Evolutionary conservation across 345 rosid genomes (phyloP).

Genomic region (Fremontodendron californicum): DNA sequence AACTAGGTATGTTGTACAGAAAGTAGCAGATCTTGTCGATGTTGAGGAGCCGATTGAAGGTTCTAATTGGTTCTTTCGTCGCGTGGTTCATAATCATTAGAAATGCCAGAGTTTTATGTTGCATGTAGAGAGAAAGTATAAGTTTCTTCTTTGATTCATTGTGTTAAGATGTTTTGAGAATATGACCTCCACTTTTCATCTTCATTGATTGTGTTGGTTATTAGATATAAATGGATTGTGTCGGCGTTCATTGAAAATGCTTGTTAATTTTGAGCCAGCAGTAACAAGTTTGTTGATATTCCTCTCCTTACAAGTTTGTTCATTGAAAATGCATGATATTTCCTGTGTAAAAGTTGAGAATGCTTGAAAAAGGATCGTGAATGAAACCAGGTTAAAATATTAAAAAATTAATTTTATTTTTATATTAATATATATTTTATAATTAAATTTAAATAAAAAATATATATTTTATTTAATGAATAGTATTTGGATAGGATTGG

Average conservation of each 20-base stretch:
- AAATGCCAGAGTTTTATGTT: conserved; percentile 22
- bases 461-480: too few species aligned
- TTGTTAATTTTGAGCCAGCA: not conserved
- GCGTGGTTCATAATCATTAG: conserved; percentile 24
- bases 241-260: not conserved
- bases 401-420: too few species aligned
- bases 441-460: too few species aligned
- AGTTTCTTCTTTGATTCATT: conserved; percentile 17
- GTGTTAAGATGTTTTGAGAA: not conserved
- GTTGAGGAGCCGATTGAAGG: conserved; percentile 24
- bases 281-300: too few species aligned
- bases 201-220: not conserved
- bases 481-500: too few species aligned
- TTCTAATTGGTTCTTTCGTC: conserved; percentile 18
- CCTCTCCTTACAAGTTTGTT: too few species aligned
- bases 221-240: not conserved
- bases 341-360: too few species aligned
- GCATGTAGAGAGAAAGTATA: not conserved
- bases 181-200: not conserved
- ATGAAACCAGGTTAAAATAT: too few species aligned
- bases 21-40: conserved; percentile 27
- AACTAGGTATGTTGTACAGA: conserved; percentile 47
- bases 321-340: too few species aligned
- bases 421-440: too few species aligned
- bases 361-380: too few species aligned